These are phyloP conservation scores for Rhodotorula sp. DNA, from an alignment of 1,284 basidiomycete genomes.

Conservation along the genomic window DNA sequence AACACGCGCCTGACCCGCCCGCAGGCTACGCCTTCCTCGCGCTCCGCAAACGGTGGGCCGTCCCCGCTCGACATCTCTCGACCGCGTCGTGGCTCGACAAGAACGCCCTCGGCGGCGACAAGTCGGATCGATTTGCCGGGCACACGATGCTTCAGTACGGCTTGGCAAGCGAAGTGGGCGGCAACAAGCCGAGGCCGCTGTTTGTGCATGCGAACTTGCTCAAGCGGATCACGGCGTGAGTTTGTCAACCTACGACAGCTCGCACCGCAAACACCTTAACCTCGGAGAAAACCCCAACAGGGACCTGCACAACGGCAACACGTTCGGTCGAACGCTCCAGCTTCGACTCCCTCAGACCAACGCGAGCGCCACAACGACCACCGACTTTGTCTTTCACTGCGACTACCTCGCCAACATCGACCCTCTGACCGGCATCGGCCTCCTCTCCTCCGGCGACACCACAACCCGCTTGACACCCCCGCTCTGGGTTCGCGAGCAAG, in stretches of 20 bases:
- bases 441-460: neutral
- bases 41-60: slow-evolving; percentile 56
- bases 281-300: neutral
- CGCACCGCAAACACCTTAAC: too few relatives aligned
- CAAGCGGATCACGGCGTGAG: slow-evolving; percentile 50
- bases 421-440: slow-evolving; percentile 20
- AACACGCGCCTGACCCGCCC: too few relatives aligned
- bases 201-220: slow-evolving; percentile 55
- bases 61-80: slow-evolving; percentile 54
- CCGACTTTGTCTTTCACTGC: slow-evolving; percentile 5
- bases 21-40: slow-evolving; percentile 51
- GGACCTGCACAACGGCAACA: slow-evolving; percentile 11
- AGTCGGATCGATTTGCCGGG: slow-evolving; percentile 18
- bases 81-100: slow-evolving; percentile 49
- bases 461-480: neutral
- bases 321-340: slow-evolving; percentile 20
- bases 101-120: slow-evolving; percentile 26
- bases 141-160: slow-evolving; percentile 54
- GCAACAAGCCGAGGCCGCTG: slow-evolving; percentile 34
- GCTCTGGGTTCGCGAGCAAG: slow-evolving; percentile 6
- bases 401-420: slow-evolving; percentile 31
- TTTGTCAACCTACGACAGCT: neutral
- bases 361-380: too few relatives aligned
- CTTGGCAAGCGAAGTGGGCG: slow-evolving; percentile 45
- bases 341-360: slow-evolving; percentile 1